A percentile compares a stretch with the other conserved stretches of the same genome.
Conservation (phyloP, 768 basidiomycete genomes). For the Pisolithus albus region DNA sequence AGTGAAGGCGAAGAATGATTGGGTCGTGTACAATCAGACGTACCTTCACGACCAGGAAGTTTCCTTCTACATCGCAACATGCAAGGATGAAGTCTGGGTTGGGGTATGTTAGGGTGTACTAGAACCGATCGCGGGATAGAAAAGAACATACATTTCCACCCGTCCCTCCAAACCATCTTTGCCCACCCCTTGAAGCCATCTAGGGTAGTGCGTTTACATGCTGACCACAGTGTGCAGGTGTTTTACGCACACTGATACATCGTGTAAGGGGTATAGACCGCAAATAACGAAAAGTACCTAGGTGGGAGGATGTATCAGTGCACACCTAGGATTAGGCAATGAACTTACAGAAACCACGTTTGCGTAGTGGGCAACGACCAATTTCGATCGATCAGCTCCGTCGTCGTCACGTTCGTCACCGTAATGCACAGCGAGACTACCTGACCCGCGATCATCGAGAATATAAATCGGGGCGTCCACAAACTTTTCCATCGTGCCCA, state of each 20-base stretch:
- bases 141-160: slow-evolving; percentile 73
- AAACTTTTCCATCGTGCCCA: slow-evolving; percentile 61
- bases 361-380: slow-evolving; percentile 79
- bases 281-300: slow-evolving; percentile 74
- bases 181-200: slow-evolving; percentile 84
- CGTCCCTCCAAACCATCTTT: slow-evolving; percentile 64
- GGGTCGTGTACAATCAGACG: not conserved
- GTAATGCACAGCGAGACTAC: slow-evolving; percentile 84
- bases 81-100: slow-evolving; percentile 67
- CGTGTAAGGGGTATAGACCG: slow-evolving; percentile 81
- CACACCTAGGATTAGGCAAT: not conserved
- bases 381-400: slow-evolving; percentile 60
- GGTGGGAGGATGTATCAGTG: not conserved
- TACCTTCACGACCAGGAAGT: slow-evolving; percentile 79
- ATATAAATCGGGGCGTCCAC: slow-evolving; percentile 69
- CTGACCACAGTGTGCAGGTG: too few species aligned
- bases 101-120: not conserved
- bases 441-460: slow-evolving; percentile 72
- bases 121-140: not conserved
- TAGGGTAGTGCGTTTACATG: slow-evolving; percentile 19
- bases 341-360: slow-evolving; percentile 70
- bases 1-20: not conserved
- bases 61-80: slow-evolving; percentile 80
- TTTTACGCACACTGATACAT: slow-evolving; percentile 68
- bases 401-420: slow-evolving; percentile 82